These are phyloP conservation scores for Meyerozyma smithsonii DNA, from an alignment of 1,139 yeast genomes.

Conservation along the genomic window DNA sequence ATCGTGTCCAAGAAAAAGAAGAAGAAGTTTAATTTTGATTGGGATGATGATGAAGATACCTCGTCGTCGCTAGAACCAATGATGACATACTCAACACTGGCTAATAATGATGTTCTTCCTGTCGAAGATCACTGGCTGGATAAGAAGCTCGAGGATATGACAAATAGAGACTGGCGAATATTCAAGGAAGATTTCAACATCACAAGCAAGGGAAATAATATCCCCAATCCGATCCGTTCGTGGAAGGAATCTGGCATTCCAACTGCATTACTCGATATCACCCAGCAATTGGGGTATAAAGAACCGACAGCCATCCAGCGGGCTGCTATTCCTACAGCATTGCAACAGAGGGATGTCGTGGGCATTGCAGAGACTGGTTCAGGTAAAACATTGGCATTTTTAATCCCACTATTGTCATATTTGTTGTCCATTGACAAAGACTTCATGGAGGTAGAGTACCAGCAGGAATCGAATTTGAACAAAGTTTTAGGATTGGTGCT, in stretches of 20 bases:
- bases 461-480: conserved; percentile 25
- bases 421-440: conserved; percentile 38
- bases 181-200: conserved; percentile 76
- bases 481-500: conserved; percentile 58
- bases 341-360: conserved; percentile 58
- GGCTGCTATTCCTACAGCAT: conserved; percentile 76
- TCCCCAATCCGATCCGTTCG: conserved; percentile 57
- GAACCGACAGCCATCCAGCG: conserved; percentile 89
- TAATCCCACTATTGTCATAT: conserved; percentile 45
- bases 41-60: conserved; percentile 62
- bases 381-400: conserved; percentile 14
- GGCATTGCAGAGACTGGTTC: conserved; percentile 71
- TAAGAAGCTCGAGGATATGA: conserved; percentile 64
- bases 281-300: conserved; percentile 39
- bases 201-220: conserved; percentile 48
- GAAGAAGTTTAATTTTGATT: conserved; percentile 58
- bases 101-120: conserved; percentile 10
- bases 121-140: conserved; percentile 62
- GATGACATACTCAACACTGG: conserved; percentile 17
- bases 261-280: conserved; percentile 29
- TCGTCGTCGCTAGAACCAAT: conserved; percentile 41
- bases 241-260: conserved; percentile 69
- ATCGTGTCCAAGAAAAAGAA: conserved; percentile 8
- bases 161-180: conserved; percentile 83
- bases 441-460: conserved; percentile 30